Base-by-base conservation (phyloP, 192 early-diverging fungal genomes). In the Gonapodya prolifera region DNA sequence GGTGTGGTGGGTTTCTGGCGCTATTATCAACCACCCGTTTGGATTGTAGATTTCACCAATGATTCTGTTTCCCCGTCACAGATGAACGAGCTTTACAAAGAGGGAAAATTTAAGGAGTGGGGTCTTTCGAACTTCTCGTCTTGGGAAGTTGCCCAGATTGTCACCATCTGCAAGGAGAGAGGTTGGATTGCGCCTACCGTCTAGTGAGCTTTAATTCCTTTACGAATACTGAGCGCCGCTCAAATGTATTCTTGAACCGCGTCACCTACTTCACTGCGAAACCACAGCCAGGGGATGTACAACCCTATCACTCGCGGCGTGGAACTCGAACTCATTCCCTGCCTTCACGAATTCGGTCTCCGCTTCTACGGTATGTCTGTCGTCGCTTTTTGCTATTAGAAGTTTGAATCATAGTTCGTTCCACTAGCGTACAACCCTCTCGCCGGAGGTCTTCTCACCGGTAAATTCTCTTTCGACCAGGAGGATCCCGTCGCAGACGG, bases 261-360 rank as follows among this genome's bases (percentile, higher is more conserved):
- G 2, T 2, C 28, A 29, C 71, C 29, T 29, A 73, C 8, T 73
- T n/a, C n/a, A n/a, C n/a, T n/a, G n/a, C n/a, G n/a, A n/a, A n/a
- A n/a, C n/a, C n/a, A n/a, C 28, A 30, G 18, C 32, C 71, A 32
- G 71, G 71, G 71, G 31, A 84, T 77, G 80, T 82, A 85, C 79
- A 84, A 85, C 78, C 79, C 79, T 1, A 79, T 85, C 31, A 85
- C 84, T 2, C 80, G 84, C 73, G 82, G 77, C 33, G 81, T 85
- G n/a, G 84, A 85, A 35, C 81, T 76, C 0, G 90, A 90, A 78
- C 80, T 91, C 29, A 81, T 91, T 71, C 87, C 88, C 0, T 91
- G 89, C 76, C 75, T 91, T 35, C 81, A 85, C 0, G 82, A 85
- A 16, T 80, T 91, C 33, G 79, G 82, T 1, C 87, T 91, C 77